phyloP scores from a whole-genome alignment of 305 asterid species.

The Galium porrigens region DNA sequence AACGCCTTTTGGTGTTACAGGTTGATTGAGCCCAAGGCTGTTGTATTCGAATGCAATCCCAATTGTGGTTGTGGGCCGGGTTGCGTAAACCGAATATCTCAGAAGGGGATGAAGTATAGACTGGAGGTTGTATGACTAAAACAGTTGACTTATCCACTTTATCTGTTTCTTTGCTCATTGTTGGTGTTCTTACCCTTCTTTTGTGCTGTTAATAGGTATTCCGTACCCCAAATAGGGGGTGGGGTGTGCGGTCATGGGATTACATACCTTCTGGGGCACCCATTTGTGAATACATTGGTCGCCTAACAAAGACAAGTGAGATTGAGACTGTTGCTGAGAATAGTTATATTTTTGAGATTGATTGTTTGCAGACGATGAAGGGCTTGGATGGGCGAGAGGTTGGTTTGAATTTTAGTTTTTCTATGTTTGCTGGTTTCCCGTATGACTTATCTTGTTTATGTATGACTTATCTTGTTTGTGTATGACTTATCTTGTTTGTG shows the following conservation, averaged over 20 bases:
- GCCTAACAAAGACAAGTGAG: conserved; percentile 40
- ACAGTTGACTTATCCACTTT: not conserved
- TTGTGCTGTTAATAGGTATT: conserved; percentile 38
- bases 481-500: too few relatives aligned
- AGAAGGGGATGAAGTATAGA: conserved; percentile 40
- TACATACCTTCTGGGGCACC: conserved; percentile 82
- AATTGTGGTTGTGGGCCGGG: conserved; percentile 65
- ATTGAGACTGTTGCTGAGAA: conserved; percentile 45
- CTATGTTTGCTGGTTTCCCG: too few relatives aligned
- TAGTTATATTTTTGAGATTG: conserved; percentile 66
- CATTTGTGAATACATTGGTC: conserved; percentile 69
- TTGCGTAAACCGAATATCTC: conserved; percentile 55
- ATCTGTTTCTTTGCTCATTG: conserved; percentile 9
- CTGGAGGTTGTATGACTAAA: conserved; percentile 42
- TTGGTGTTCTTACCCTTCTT: not conserved
- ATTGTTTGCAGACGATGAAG: conserved; percentile 80
- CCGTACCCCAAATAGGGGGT: conserved; percentile 72
- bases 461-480: too few relatives aligned
- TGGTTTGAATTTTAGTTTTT: not conserved
- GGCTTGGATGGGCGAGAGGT: conserved; percentile 91
- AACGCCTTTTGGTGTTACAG: conserved; percentile 23
- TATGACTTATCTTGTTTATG: too few relatives aligned
- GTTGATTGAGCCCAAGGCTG: conserved; percentile 59
- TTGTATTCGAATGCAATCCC: conserved; percentile 80
- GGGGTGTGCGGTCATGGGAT: conserved; percentile 92